A percentile compares a stretch with the other conserved stretches of the same genome.
phyloP scores from a whole-genome alignment of 2,329 filamentous ascomycete genomes.

The Coleophoma eucalyptorum region DNA sequence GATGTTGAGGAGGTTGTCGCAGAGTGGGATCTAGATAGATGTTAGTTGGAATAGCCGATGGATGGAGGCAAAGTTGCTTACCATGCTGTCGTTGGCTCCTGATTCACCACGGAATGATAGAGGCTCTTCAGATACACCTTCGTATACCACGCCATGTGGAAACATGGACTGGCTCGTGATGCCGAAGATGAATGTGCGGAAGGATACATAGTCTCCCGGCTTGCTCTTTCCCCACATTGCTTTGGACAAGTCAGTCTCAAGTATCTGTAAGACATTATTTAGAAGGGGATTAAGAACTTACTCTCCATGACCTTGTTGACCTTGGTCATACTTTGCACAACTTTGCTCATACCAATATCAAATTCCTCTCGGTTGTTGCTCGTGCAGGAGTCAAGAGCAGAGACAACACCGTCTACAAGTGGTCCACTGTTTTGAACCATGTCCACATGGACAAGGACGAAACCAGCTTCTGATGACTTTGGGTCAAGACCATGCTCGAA shows the following conservation, averaged over 20 bases:
- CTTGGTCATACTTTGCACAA: constrained; percentile 60
- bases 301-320: constrained; percentile 80
- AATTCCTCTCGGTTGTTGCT: constrained; percentile 48
- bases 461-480: constrained; percentile 85
- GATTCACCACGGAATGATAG: constrained; percentile 86
- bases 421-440: constrained; percentile 87
- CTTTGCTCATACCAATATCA: constrained; percentile 58
- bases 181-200: constrained; percentile 96
- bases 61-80: constrained; percentile 24
- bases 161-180: constrained; percentile 95
- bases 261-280: constrained; percentile 5
- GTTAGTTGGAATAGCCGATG: background rate
- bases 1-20: constrained; percentile 83
- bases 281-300: constrained; percentile 28
- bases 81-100: constrained; percentile 91
- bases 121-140: constrained; percentile 73
- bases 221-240: constrained; percentile 89
- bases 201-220: constrained; percentile 79
- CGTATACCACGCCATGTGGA: constrained; percentile 84
- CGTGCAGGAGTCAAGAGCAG: constrained; percentile 58
- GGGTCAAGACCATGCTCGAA: constrained; percentile 89
- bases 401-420: constrained; percentile 69
- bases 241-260: constrained; percentile 29
- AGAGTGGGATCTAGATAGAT: constrained; percentile 64
- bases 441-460: constrained; percentile 92